Percentiles rank a stretch among this genome's conserved stretches.
These are phyloP conservation scores for Colletotrichum echinochloae DNA, from an alignment of 2,329 filamentous ascomycete genomes.

Conservation along the genomic window DNA sequence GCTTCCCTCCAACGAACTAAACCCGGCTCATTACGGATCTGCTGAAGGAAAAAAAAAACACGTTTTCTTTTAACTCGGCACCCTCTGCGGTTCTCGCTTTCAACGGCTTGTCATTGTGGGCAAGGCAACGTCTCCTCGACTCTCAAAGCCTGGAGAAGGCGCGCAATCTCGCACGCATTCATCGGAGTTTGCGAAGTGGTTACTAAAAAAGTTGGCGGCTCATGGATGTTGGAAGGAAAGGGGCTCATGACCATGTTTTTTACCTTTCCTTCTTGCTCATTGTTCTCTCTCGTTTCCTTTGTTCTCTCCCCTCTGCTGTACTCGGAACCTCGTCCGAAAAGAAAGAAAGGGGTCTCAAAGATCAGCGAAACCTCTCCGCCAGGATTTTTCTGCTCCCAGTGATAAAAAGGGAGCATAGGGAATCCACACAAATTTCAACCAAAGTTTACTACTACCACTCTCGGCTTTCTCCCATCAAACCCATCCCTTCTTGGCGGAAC, in stretches of 20 bases:
- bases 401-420: slow-evolving; percentile 33
- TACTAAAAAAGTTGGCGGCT: slow-evolving; percentile 34
- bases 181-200: slow-evolving; percentile 42
- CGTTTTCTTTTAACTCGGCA: slow-evolving; percentile 29
- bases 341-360: neutral
- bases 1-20: slow-evolving; percentile 24
- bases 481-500: neutral
- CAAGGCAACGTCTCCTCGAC: slow-evolving; percentile 34
- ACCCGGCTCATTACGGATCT: slow-evolving; percentile 24
- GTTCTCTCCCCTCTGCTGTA: slow-evolving; percentile 31
- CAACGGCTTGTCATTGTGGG: slow-evolving; percentile 5
- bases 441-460: slow-evolving; percentile 26
- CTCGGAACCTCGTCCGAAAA: slow-evolving; percentile 27
- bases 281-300: slow-evolving; percentile 31
- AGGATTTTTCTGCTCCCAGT: slow-evolving; percentile 30
- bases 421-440: slow-evolving; percentile 35
- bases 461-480: neutral
- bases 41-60: slow-evolving; percentile 27
- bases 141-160: slow-evolving; percentile 40
- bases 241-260: slow-evolving; percentile 36
- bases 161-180: slow-evolving; percentile 40
- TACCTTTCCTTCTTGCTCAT: slow-evolving; percentile 3
- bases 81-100: slow-evolving; percentile 35
- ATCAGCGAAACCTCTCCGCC: slow-evolving; percentile 29
- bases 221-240: slow-evolving; percentile 40